Conservation (phyloP, 1,284 basidiomycete species). For the Sporisorium iseilematis-ciliati region DNA sequence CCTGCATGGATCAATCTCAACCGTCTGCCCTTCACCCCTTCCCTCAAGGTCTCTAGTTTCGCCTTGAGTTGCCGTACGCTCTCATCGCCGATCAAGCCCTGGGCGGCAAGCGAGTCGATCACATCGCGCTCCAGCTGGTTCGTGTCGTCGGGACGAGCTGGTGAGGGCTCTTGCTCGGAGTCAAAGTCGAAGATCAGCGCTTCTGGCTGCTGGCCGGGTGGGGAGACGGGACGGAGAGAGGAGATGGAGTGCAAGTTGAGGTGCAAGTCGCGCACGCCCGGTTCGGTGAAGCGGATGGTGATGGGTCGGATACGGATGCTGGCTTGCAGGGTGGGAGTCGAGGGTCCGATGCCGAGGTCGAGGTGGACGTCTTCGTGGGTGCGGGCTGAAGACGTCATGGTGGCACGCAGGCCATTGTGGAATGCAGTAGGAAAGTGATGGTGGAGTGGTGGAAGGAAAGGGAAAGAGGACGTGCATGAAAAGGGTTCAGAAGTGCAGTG, state of each 20-base stretch:
- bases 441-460: neutral
- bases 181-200: constrained; percentile 27
- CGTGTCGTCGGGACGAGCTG: neutral
- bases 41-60: constrained; percentile 1
- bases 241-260: constrained; percentile 22
- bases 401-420: neutral
- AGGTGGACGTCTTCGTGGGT: neutral
- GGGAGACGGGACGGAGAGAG: constrained; percentile 6
- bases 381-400: neutral
- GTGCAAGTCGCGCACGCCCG: constrained; percentile 29
- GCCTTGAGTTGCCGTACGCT: constrained; percentile 18
- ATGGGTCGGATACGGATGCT: constrained; percentile 30
- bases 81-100: constrained; percentile 30
- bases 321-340: constrained; percentile 2
- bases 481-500: neutral
- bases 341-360: constrained; percentile 17
- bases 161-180: constrained; percentile 3
- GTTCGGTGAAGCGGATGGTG: constrained; percentile 47
- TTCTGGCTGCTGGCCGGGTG: too few relatives aligned
- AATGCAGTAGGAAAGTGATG: neutral
- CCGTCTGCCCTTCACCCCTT: constrained; percentile 10
- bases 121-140: constrained; percentile 1
- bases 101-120: neutral
- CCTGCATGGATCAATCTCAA: constrained; percentile 56
- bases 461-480: neutral